Evolutionary conservation across 2,329 filamentous ascomycete species (phyloP), one percentile per base, ranked within the genome.

Genomic region (Alternaria ventricosa): DNA sequence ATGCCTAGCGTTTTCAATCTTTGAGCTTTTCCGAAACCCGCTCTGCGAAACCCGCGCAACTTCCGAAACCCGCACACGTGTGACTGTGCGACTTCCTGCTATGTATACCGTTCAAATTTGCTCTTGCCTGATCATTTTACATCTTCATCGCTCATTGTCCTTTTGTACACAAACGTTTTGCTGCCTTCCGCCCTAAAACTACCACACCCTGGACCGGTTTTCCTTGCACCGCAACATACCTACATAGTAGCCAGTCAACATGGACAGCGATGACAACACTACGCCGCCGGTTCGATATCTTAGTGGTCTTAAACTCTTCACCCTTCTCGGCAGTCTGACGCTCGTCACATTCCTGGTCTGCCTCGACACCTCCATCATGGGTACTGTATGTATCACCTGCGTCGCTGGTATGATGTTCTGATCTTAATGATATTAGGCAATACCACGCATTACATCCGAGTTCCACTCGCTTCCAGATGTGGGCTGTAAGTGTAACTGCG

Each of bases 391-490:
- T 47, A 33, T 10, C 57, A 20, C 8, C n/a, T n/a, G n/a, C 33
- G 2, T 11, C 4, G 15, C 15, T 15, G 5, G 10, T 23, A 53
- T 7, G 6, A 15, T 15, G 9, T 20, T 12, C 3, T 9, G 28
- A 18, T 18, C 15, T 47, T 67, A 4, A 70, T 3, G n/a, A 3
- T 2, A 10, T 2, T 22, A 75, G 72, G 72, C 73, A 2, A 73
- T 75, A 23, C 72, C 72, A 3, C 58, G 53, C 6, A 75, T 75
- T 11, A 75, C 73, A 8, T 68, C 56, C 12, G 57, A 75, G 1
- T 76, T 75, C 57, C 67, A 71, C 18, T 69, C 71, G 3, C 69
- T 75, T 1, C 18, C 60, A 22, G 74, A 76, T 47, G 64, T 72
- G 0, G 74, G 72, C 6, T 76, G 36, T 41, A 41, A 41, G 36